phyloP scores from a whole-genome alignment of 176 grass and related monocot species.

The Saccharum officinarum region DNA sequence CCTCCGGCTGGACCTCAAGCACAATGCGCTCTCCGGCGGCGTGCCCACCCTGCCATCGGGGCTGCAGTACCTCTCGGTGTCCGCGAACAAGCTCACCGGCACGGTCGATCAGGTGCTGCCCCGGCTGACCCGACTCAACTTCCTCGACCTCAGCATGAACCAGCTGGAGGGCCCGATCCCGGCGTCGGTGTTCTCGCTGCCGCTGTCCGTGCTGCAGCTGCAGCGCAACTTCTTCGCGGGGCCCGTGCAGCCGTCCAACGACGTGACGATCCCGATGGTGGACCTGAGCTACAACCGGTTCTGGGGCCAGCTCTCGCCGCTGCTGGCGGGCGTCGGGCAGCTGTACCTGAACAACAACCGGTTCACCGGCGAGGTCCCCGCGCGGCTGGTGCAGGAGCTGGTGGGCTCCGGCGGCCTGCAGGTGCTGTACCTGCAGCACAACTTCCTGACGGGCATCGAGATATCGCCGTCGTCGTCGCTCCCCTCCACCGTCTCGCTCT shows the following conservation, averaged over 20 bases:
- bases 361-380: constrained; percentile 88
- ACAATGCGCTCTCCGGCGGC: constrained; percentile 62
- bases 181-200: constrained; percentile 61
- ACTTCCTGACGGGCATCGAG: constrained; percentile 88
- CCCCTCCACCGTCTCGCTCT: constrained; percentile 75
- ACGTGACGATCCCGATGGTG: constrained; percentile 74
- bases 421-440: constrained; percentile 96
- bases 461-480: constrained; percentile 74
- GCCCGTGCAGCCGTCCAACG: constrained; percentile 42
- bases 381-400: constrained; percentile 78
- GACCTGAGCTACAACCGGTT: constrained; percentile 89
- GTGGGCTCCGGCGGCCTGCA: constrained; percentile 67
- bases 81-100: constrained; percentile 61
- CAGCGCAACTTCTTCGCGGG: constrained; percentile 88
- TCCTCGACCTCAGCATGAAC: constrained; percentile 85
- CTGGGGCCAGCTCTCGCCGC: constrained; percentile 70
- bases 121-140: constrained; percentile 59
- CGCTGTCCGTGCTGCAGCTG: constrained; percentile 76
- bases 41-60: constrained; percentile 51
- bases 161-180: constrained; percentile 75
- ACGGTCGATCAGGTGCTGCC: constrained; percentile 51
- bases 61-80: constrained; percentile 80
- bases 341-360: constrained; percentile 98
- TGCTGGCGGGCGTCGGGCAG: constrained; percentile 66
- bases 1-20: constrained; percentile 81